These are phyloP conservation scores for Lojkania enalia DNA, from an alignment of 2,329 filamentous ascomycete genomes.

Conservation along the genomic window DNA sequence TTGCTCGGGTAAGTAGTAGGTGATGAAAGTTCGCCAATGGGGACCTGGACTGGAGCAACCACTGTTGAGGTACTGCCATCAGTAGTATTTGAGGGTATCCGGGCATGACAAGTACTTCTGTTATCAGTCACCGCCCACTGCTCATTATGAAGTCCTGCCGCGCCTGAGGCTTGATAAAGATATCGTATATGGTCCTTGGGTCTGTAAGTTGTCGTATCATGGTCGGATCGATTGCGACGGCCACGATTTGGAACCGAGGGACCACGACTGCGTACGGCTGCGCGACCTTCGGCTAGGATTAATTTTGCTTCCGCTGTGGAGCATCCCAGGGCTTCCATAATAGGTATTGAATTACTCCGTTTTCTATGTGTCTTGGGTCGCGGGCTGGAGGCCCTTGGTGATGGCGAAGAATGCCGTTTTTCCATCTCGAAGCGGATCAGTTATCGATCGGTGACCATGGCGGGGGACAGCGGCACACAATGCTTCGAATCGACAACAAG, in stretches of 20 bases:
- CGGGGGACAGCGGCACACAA: constrained; percentile 18
- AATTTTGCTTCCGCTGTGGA: constrained; percentile 41
- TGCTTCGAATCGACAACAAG: constrained; percentile 15
- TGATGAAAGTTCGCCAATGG: constrained; percentile 9
- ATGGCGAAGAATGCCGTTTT: constrained; percentile 28
- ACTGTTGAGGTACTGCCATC: constrained; percentile 37
- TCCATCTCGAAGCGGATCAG: constrained; percentile 31
- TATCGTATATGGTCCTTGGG: constrained; percentile 38
- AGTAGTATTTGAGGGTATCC: constrained; percentile 34
- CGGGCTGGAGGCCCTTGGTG: constrained; percentile 19
- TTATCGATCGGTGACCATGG: constrained; percentile 26
- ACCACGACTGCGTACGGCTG: constrained; percentile 37
- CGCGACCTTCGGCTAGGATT: constrained; percentile 40
- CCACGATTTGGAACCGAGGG: constrained; percentile 12
- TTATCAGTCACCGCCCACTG: constrained; percentile 13
- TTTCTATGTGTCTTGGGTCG: constrained; percentile 32
- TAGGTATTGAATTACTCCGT: constrained; percentile 42
- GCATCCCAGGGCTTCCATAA: constrained; percentile 40
- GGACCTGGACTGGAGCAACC: constrained; percentile 16
- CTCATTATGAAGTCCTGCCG: constrained; percentile 5
- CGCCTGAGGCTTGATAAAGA: constrained; percentile 16
- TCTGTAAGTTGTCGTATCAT: constrained; percentile 28
- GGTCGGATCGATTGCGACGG: constrained; percentile 27
- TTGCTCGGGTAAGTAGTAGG: constrained; percentile 14
- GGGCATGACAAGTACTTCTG: constrained; percentile 22